Conservation (phyloP, 495 filamentous ascomycete genomes). For the Neurospora intermedia region DNA sequence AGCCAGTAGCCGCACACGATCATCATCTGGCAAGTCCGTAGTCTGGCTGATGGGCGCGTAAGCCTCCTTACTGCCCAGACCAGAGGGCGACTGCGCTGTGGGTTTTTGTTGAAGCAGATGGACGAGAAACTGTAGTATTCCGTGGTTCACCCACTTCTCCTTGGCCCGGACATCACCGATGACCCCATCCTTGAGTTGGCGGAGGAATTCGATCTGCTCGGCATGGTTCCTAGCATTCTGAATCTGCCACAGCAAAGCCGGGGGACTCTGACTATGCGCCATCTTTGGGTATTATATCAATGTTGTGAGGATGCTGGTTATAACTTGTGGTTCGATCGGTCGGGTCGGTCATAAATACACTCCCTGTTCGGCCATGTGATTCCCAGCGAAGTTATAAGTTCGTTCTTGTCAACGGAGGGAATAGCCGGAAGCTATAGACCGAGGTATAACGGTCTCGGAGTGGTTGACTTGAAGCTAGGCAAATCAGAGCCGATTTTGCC, state of each 20-base stretch:
- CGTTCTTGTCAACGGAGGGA: neutral
- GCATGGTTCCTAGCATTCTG: constrained; percentile 46
- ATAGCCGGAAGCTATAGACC: neutral
- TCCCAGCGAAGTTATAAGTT: neutral
- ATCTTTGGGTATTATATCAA: constrained; percentile 6
- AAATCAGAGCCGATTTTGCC: neutral
- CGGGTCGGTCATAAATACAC: neutral
- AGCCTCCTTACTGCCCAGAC: constrained; percentile 26
- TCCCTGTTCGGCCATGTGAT: neutral
- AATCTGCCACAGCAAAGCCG: constrained; percentile 50
- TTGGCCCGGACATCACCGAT: constrained; percentile 85
- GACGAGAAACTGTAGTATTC: constrained; percentile 58
- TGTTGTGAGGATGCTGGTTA: neutral
- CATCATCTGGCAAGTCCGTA: constrained; percentile 36
- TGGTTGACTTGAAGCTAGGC: neutral
- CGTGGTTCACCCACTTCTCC: constrained; percentile 57
- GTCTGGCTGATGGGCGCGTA: constrained; percentile 15
- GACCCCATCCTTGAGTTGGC: constrained; percentile 73
- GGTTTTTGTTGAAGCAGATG: constrained; percentile 38
- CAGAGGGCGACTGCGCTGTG: constrained; percentile 21
- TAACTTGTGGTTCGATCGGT: neutral
- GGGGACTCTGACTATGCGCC: constrained; percentile 19
- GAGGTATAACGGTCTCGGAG: neutral
- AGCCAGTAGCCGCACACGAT: constrained; percentile 63
- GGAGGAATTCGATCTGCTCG: constrained; percentile 54